Evolutionary conservation across 2,329 filamentous ascomycete genomes (phyloP).

Genomic region (Exophiala xenobiotica): DNA sequence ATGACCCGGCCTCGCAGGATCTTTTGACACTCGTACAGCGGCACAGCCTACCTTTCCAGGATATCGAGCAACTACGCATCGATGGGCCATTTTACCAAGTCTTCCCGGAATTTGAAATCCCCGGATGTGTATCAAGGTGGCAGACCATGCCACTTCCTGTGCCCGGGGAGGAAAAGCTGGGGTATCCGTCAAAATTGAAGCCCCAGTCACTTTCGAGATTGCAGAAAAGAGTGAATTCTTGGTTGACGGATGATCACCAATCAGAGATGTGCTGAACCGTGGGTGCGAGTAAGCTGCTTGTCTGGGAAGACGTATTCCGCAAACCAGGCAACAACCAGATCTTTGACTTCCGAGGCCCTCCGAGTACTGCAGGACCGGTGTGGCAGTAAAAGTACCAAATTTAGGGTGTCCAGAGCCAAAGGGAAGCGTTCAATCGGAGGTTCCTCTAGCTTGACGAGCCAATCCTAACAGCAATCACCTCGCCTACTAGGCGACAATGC

Average conservation of each 20-base stretch:
- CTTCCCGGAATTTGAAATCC: constrained; percentile 51
- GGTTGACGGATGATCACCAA: not conserved
- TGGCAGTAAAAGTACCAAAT: not conserved
- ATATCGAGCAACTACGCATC: constrained; percentile 15
- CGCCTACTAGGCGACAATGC: too few relatives aligned
- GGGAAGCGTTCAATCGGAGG: too few relatives aligned
- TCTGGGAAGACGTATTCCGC: not conserved
- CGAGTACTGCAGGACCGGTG: not conserved
- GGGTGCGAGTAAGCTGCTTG: too few relatives aligned
- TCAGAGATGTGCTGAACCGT: not conserved
- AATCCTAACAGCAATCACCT: too few relatives aligned
- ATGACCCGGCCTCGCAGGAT: constrained; percentile 2
- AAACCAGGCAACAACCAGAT: not conserved
- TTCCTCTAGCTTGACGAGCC: too few relatives aligned
- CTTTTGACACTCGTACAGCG: constrained; percentile 4
- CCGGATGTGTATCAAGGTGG: not conserved
- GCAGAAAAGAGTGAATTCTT: constrained; percentile 1
- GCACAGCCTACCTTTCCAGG: constrained; percentile 11
- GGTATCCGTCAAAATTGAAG: constrained; percentile 1
- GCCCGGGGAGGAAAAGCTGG: not conserved
- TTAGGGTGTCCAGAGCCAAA: too few relatives aligned
- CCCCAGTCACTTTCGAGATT: not conserved
- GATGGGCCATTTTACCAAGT: constrained; percentile 77
- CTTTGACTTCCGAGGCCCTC: not conserved
- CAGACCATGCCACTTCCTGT: not conserved